Evolutionary conservation across 2,329 filamentous ascomycete genomes (phyloP), one percentile per base, ranked within the genome.

Genomic region (Colletotrichum salicis): DNA sequence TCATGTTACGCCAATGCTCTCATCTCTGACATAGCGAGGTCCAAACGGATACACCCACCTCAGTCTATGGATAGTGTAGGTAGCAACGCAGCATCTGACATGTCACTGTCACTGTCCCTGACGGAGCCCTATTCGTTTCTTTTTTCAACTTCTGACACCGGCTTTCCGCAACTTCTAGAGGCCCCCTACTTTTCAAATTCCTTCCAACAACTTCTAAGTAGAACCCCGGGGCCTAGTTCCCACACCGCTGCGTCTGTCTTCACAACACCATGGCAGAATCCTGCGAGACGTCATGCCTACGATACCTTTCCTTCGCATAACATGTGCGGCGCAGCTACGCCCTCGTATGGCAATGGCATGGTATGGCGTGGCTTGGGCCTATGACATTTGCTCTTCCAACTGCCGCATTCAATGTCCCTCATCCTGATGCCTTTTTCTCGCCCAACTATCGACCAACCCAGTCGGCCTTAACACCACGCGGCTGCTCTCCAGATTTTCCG

Each of bases 401-500:
- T 62, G 41, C 58, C 64, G 33, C 15, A 19, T 33, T n/a, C 29
- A 10, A 12, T 33, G 41, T 68, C 48, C 58, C 35, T 60, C 27
- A 56, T 60, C n/a, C 65, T 56, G 35, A 29, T 48, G 35, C 54
- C 7, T 54, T 59, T 57, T 33, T 33, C 54, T 69, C 59, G 19
- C 54, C 54, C n/a, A 52, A 37, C 5, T 31, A 33, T 72, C 41
- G 24, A 45, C 35, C 55, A 54, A 54, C 35, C 31, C n/a, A n/a
- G 55, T 29, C 61, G 41, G 24, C 45, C 33, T 63, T 29, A 52
- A 61, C 70, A 70, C 69, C 59, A 64, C 22, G 29, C 56, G 33
- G 68, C 63, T 69, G 54, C 59, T 64, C 70, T 71, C 65, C 70
- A 70, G 65, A 64, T 64, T 70, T 48, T 61, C 54, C 45, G 22